Conservation (phyloP, 2,329 filamentous ascomycete species). For the Diaporthe nobilis region DNA sequence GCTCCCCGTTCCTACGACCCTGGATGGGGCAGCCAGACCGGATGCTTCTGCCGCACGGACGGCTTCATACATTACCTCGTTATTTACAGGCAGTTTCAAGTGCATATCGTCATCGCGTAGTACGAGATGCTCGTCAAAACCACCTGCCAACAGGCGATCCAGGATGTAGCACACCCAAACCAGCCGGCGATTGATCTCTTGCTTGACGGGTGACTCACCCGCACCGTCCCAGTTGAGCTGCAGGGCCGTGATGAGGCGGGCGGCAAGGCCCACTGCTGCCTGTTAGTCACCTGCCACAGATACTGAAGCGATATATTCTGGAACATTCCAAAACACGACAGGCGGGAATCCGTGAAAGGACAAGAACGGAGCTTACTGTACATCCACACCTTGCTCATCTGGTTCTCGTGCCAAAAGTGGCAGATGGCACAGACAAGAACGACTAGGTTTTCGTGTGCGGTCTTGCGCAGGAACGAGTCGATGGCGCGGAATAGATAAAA, state of each 20-base stretch:
- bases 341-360: too few relatives aligned
- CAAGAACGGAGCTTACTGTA: constrained; percentile 43
- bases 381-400: constrained; percentile 58
- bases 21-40: neutral
- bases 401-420: constrained; percentile 54
- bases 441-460: constrained; percentile 45
- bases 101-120: constrained; percentile 56
- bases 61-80: constrained; percentile 51
- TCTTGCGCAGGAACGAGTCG: constrained; percentile 53
- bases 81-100: constrained; percentile 54
- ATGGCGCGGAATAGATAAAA: constrained; percentile 57
- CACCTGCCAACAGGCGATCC: constrained; percentile 56
- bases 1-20: neutral
- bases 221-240: constrained; percentile 57
- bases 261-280: constrained; percentile 49
- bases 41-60: neutral
- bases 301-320: too few relatives aligned
- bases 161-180: constrained; percentile 57
- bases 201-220: constrained; percentile 51
- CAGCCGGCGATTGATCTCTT: constrained; percentile 54
- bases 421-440: constrained; percentile 54
- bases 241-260: constrained; percentile 55
- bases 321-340: too few relatives aligned
- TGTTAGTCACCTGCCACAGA: too few relatives aligned
- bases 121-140: constrained; percentile 57